Conservation (phyloP, 768 basidiomycete species). For the Termitomyces bulborhizus region DNA sequence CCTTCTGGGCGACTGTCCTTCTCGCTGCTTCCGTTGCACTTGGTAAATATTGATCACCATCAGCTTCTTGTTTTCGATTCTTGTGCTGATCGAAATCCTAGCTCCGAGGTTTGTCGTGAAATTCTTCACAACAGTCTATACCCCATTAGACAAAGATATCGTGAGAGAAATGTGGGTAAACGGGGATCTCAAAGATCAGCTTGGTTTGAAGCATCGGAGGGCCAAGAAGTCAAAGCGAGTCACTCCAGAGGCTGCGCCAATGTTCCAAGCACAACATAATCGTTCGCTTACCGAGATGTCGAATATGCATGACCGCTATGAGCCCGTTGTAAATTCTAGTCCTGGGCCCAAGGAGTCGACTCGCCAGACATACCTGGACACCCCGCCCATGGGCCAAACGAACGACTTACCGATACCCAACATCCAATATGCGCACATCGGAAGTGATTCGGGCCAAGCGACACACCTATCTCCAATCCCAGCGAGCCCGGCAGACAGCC, state of each 20-base stretch:
- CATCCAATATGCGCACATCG: conserved; percentile 21
- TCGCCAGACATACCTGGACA: conserved; percentile 39
- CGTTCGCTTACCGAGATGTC: conserved; percentile 63
- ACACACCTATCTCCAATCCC: conserved; percentile 23
- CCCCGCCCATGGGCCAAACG: conserved; percentile 33
- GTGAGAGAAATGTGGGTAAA: conserved; percentile 88
- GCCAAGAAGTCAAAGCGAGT: conserved; percentile 31
- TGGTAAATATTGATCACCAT: conserved; percentile 35
- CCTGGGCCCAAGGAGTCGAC: conserved; percentile 25
- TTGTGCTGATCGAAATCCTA: conserved; percentile 19
- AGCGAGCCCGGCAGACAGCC: conserved; percentile 14
- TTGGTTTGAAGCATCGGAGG: conserved; percentile 66
- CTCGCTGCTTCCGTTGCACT: conserved; percentile 67
- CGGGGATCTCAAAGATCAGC: conserved; percentile 76
- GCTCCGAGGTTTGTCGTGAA: conserved; percentile 82
- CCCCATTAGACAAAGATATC: conserved; percentile 83
- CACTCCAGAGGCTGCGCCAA: conserved; percentile 61
- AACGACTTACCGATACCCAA: conserved; percentile 21
- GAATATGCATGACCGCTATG: conserved; percentile 35
- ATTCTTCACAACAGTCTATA: conserved; percentile 62
- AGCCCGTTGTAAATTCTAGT: conserved; percentile 31
- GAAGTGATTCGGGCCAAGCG: conserved; percentile 14
- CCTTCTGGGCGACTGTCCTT: conserved; percentile 80
- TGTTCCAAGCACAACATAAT: conserved; percentile 59
- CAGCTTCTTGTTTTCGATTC: neutral